Evolutionary conservation across 352 stramenopile species (phyloP).

Genomic region (Globisporangium iwayamae): DNA sequence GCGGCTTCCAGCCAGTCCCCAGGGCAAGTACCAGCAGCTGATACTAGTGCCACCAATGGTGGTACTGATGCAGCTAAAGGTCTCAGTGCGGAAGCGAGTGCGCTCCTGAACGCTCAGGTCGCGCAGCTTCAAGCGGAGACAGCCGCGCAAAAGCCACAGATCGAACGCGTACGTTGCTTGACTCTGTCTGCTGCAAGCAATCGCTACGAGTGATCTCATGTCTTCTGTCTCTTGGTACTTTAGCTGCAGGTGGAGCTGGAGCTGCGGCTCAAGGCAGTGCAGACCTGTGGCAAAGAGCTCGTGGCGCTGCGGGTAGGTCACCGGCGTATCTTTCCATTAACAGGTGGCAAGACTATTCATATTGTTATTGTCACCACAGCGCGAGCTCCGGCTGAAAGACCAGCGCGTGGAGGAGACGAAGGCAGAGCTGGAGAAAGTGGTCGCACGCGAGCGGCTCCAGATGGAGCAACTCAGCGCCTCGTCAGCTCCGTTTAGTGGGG

Average conservation of each 20-base stretch:
- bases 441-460: slow-evolving; percentile 41
- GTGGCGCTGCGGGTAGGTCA: slow-evolving; percentile 43
- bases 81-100: slow-evolving; percentile 6
- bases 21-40: background rate
- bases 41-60: slow-evolving; percentile 5
- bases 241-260: slow-evolving; percentile 68
- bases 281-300: slow-evolving; percentile 61
- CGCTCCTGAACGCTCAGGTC: slow-evolving; percentile 40
- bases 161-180: slow-evolving; percentile 28
- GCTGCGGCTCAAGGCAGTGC: slow-evolving; percentile 43
- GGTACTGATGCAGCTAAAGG: background rate
- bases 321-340: background rate
- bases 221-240: background rate
- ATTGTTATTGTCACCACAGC: slow-evolving; percentile 20
- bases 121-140: slow-evolving; percentile 45
- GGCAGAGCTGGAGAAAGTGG: slow-evolving; percentile 23
- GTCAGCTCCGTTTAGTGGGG: slow-evolving; percentile 13
- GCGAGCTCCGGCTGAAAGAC: slow-evolving; percentile 45
- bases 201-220: slow-evolving; percentile 2
- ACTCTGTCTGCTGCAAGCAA: background rate
- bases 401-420: slow-evolving; percentile 34
- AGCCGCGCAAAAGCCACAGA: slow-evolving; percentile 40
- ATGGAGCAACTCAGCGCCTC: slow-evolving; percentile 25
- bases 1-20: background rate
- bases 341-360: background rate